Conservation (phyloP, 306 rosid species). For the Sphenostylis stenocarpa region DNA sequence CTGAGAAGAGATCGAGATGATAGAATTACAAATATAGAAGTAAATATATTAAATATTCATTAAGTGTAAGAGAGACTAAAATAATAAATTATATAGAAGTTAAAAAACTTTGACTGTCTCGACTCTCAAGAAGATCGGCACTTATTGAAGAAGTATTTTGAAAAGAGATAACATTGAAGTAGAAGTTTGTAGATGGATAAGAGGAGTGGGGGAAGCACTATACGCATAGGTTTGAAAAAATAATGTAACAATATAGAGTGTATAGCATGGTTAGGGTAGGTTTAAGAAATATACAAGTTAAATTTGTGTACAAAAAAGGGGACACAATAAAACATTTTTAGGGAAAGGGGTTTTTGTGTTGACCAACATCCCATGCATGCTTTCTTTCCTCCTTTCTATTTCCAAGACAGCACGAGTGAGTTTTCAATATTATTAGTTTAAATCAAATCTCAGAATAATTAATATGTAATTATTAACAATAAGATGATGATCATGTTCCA, state of each 20-base stretch:
- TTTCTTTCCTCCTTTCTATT: slow-evolving; percentile 35
- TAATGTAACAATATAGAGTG: background rate
- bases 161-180: slow-evolving; percentile 41
- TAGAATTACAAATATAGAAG: too few relatives aligned
- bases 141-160: slow-evolving; percentile 25
- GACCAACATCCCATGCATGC: slow-evolving; percentile 52
- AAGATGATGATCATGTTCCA: too few relatives aligned
- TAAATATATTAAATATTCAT: too few relatives aligned
- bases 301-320: slow-evolving; percentile 27
- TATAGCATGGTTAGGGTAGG: slow-evolving; percentile 16
- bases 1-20: too few relatives aligned
- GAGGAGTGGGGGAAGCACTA: slow-evolving; percentile 48
- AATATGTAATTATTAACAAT: too few relatives aligned
- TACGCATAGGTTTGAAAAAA: slow-evolving; percentile 30
- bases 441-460: slow-evolving; percentile 16
- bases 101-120: too few relatives aligned
- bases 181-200: slow-evolving; percentile 43
- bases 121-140: too few relatives aligned
- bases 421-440: background rate
- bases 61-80: too few relatives aligned
- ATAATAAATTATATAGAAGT: too few relatives aligned
- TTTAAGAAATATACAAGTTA: slow-evolving; percentile 2
- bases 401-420: slow-evolving; percentile 76
- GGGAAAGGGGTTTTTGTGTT: slow-evolving; percentile 47
- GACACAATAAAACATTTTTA: slow-evolving; percentile 42